These are phyloP conservation scores for Arbutus unedo DNA, from an alignment of 148 eudicot species.

Conservation along the genomic window DNA sequence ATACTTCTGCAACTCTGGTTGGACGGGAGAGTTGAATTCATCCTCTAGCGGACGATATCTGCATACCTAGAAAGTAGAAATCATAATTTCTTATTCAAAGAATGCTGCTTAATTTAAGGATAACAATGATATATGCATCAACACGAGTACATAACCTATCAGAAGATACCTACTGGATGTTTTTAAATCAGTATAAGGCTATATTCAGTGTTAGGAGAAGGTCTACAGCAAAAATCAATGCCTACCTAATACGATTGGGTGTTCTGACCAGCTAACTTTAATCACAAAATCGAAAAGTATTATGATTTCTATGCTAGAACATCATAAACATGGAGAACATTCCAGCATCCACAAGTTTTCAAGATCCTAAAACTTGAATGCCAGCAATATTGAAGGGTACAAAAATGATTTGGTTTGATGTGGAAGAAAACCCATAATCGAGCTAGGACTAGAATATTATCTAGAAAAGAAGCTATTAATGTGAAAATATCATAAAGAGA, in stretches of 20 bases:
- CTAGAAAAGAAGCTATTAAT: background rate
- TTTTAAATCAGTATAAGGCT: background rate
- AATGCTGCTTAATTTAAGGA: background rate
- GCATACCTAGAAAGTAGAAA: slow-evolving; percentile 59
- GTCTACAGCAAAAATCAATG: background rate
- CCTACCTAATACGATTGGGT: background rate
- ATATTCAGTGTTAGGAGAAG: background rate
- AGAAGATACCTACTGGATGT: background rate
- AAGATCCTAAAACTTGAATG: background rate
- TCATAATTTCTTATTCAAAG: background rate
- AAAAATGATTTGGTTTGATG: background rate
- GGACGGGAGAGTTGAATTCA: slow-evolving; percentile 72
- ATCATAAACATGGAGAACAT: background rate
- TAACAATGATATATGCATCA: background rate
- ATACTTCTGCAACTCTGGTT: slow-evolving; percentile 76
- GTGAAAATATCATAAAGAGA: background rate
- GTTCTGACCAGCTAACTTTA: background rate
- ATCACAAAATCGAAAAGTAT: background rate
- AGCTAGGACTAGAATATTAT: background rate
- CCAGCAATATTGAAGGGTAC: background rate
- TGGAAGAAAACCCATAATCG: background rate
- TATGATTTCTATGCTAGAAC: background rate
- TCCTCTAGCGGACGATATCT: slow-evolving; percentile 78
- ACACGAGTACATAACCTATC: background rate
- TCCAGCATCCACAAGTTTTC: background rate